These are phyloP conservation scores for Cystobasidium onofrii DNA, from an alignment of 768 basidiomycete genomes.

Conservation along the genomic window DNA sequence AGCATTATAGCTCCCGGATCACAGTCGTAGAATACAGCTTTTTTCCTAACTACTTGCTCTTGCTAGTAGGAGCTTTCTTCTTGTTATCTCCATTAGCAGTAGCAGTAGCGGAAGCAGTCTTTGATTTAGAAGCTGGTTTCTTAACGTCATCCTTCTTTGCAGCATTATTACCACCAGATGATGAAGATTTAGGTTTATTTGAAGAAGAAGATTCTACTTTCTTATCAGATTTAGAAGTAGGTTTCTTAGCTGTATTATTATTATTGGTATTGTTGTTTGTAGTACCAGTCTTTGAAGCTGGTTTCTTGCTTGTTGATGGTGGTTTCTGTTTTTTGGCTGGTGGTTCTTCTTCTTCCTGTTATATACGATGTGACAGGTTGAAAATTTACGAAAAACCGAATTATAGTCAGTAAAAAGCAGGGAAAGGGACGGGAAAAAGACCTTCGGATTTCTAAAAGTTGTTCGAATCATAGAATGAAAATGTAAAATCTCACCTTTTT, in stretches of 20 bases:
- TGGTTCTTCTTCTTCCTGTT: conserved; percentile 24
- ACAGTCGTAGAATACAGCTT: too few relatives aligned
- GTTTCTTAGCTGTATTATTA: not conserved
- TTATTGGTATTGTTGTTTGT: too few relatives aligned
- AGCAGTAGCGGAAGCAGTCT: not conserved
- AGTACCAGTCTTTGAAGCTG: not conserved
- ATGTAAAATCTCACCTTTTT: conserved; percentile 1
- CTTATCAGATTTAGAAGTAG: not conserved
- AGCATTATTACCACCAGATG: too few relatives aligned
- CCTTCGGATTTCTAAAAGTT: too few relatives aligned
- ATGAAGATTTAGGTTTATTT: not conserved
- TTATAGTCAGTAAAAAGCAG: too few relatives aligned
- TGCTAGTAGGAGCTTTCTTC: not conserved
- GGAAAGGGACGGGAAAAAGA: too few relatives aligned
- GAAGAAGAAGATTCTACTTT: too few relatives aligned
- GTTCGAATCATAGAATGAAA: too few relatives aligned
- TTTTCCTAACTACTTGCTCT: not conserved
- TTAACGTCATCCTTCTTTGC: not conserved
- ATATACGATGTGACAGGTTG: too few relatives aligned
- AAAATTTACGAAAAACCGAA: too few relatives aligned
- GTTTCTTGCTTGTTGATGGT: conserved; percentile 4
- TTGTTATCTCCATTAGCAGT: not conserved
- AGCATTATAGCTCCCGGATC: too few relatives aligned
- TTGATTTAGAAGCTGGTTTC: conserved; percentile 3
- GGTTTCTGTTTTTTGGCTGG: conserved; percentile 25